Evolutionary conservation across 1,284 basidiomycete genomes (phyloP), one percentile per base, ranked within the genome.

Genomic region (Tremellales sp.): DNA sequence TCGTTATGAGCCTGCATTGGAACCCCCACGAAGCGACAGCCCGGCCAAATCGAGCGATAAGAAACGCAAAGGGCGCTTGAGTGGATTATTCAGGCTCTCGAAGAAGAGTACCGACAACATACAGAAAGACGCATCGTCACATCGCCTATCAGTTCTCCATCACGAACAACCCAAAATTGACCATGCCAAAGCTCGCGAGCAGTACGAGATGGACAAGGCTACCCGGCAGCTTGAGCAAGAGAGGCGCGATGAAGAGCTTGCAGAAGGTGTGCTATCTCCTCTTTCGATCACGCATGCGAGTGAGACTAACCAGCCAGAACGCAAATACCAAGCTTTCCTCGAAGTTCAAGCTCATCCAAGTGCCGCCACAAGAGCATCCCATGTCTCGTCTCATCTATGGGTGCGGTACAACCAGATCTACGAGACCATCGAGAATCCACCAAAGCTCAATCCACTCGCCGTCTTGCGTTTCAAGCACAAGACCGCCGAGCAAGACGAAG

Each of bases 341-440:
- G 65, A 67, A 37, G 57, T 74, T 17, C 64, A 68, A 11, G 65
- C 67, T 4, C 72, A 75, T 56, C 72, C 72, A 2, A 51, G 52
- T 3, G 52, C 66, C 5, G 67, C 71, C 49, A 51, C 58, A n/a
- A 40, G 53, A 6, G 70, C 70, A 0, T 67, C 67, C 46, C 55
- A 52, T 7, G 57, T 59, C 1, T 58, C 64, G 3, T 61, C 68
- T 1, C 68, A 73, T 44, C 54, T 75, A 22, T 67, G 70, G 41
- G 65, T 62, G 3, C 69, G 62, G 51, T 75, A 75, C 51, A 57
- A 61, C 4, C 58, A 60, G 19, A 54, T 75, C 27, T 62, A 65
- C 44, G 65, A 70, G 2, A 64, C 68, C 2, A 51, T 73, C 36
- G 63, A 66, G 17, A 54, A 64, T 35, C 67, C 67, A 1, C 68